Evolutionary conservation across 805 yeast genomes (phyloP).

Genomic region (Pichia gijzeniarum): DNA sequence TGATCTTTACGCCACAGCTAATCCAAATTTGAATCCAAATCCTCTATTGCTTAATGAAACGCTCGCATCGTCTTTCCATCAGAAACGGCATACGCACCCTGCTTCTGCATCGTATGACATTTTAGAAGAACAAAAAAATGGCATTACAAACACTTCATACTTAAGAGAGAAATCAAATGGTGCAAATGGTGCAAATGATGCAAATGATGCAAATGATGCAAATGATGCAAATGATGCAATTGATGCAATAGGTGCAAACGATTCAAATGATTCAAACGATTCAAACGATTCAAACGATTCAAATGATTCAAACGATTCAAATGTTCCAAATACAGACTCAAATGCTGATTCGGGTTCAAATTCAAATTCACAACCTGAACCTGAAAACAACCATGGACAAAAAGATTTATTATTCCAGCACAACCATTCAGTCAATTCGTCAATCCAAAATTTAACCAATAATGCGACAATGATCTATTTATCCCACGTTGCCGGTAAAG

Average conservation of each 20-base stretch:
- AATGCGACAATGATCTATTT: conserved; percentile 58
- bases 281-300: not conserved
- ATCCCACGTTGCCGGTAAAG: conserved; percentile 75
- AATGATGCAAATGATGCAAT: not conserved
- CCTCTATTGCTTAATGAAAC: not conserved
- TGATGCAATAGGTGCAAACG: not conserved
- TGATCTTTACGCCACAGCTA: not conserved
- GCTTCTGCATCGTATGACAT: too few relatives aligned
- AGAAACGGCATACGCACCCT: too few relatives aligned
- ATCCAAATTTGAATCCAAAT: not conserved
- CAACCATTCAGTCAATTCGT: conserved; percentile 1
- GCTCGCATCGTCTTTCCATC: not conserved
- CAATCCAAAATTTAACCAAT: conserved; percentile 16
- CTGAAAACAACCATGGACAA: too few relatives aligned
- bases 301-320: too few relatives aligned
- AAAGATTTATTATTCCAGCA: too few relatives aligned
- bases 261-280: not conserved
- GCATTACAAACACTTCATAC: too few relatives aligned
- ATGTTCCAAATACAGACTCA: too few relatives aligned
- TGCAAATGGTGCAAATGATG: not conserved
- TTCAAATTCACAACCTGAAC: conserved; percentile 2
- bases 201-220: not conserved
- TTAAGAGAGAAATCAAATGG: not conserved
- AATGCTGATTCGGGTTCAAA: too few relatives aligned
- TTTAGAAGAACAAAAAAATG: too few relatives aligned